Evolutionary conservation across 495 filamentous ascomycete genomes (phyloP), one percentile per base, ranked within the genome.

Genomic region (Cryomyces antarcticus): DNA sequence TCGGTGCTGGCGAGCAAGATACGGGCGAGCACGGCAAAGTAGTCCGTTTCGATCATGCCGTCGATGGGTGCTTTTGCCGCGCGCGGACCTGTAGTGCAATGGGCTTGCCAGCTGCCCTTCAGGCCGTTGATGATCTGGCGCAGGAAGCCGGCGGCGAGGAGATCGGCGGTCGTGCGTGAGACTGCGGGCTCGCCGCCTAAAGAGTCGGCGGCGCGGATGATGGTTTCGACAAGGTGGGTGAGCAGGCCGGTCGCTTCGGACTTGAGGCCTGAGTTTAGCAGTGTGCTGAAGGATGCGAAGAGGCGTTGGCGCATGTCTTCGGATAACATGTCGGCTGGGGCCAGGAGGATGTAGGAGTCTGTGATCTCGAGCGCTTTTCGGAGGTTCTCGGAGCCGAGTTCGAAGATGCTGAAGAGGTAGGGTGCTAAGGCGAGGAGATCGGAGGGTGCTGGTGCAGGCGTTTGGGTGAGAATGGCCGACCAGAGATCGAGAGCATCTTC

Each of bases 401-500:
- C 71, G 28, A 88, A 71, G 13, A 87, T 69, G 0, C 77, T 75
- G 39, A 93, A 70, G 0, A 83, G 69, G 44, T 71, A 61, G 3
- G 74, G 71, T 4, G 75, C 68, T 7, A 94, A 72, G 28, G 70
- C 63, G 4, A 86, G 58, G 11, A 93, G 64, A 4, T 77, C 77
- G 0, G 68, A 62, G 3, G 75, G 69, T 9, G 81, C 64, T 0
- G 82, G 78, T 4, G 30, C 10, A 28, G 71, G 68, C 13, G 78
- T 82, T 49, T 89, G 77, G 39, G 64, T 61, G 27, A 94, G 56
- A n/a, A 93, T 70, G 1, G 77, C 67, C 12, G 70, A 65, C 85
- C 85, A 94, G 24, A 97, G 71, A 30, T 94, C 85, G 9, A 97
- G 64, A 0, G 85, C 82, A 52, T 97, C 89, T 45, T 96, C 89